Conservation (phyloP, 768 basidiomycete genomes). For the Leccinellum rugosiceps region DNA sequence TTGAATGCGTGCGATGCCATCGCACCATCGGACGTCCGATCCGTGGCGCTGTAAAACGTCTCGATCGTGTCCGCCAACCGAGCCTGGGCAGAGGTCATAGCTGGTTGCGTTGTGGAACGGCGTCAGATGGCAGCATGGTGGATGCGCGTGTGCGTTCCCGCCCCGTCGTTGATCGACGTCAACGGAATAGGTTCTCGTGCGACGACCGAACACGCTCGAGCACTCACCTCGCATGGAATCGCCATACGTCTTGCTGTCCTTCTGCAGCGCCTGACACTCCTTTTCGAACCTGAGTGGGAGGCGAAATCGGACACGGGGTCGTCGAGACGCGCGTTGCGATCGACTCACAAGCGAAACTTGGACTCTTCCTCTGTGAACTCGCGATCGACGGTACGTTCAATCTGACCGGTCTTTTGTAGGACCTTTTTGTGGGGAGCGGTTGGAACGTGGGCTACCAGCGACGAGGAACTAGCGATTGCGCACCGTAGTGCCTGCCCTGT, state of each 20-base stretch:
- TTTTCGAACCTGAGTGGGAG: conserved; percentile 77
- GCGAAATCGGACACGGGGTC: not conserved
- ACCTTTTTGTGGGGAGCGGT: conserved; percentile 45
- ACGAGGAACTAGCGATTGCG: conserved; percentile 24
- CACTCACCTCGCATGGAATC: conserved; percentile 88
- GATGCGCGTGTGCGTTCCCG: not conserved
- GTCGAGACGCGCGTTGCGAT: not conserved
- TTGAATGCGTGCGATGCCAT: conserved; percentile 98
- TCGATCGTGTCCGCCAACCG: conserved; percentile 93
- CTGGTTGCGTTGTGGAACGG: conserved; percentile 25
- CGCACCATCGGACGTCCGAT: conserved; percentile 83
- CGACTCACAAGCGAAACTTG: conserved; percentile 79
- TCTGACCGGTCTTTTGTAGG: conserved; percentile 97
- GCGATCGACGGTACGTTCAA: conserved; percentile 91
- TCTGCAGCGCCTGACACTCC: conserved; percentile 89
- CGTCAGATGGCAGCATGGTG: not conserved
- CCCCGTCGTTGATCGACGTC: not conserved
- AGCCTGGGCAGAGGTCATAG: conserved; percentile 91
- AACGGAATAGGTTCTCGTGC: not conserved
- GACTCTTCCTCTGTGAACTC: conserved; percentile 93
- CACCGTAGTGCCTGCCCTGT: conserved; percentile 88
- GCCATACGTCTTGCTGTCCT: conserved; percentile 91
- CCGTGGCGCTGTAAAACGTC: conserved; percentile 85
- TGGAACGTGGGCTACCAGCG: conserved; percentile 4
- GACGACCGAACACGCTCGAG: not conserved